Base-by-base conservation (phyloP, 345 rosid genomes). In the Aquilaria yunnanensis region DNA sequence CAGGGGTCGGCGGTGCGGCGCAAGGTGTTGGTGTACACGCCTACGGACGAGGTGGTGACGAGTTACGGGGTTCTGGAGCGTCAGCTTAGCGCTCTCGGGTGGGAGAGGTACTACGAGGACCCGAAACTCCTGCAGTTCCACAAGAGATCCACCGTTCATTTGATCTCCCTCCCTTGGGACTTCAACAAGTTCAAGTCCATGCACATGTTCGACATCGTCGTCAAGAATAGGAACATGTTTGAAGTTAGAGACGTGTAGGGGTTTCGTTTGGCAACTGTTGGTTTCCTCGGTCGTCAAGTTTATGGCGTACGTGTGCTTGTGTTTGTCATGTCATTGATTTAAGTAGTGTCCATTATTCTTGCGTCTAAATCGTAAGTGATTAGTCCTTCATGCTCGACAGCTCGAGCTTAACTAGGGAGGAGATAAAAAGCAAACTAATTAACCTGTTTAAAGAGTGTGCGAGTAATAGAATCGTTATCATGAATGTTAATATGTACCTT, bases 171-270 rank as follows among this genome's bases (percentile, higher is more conserved):
- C 66, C 96, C 97, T 3, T 76, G 32, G 51, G 91, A 88, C 71
- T 91, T 88, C 63, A 69, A 14, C 77, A 83, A 59, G 78, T 79
- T 91, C 80, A 86, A 80, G 66, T 62, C 87, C 75, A 68, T 80
- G 72, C 92, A 91, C 71, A 91, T 91, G 97, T 88, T 71, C 58
- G 96, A 91, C 60, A 88, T 91, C 69, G 91, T 91, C 49, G 88
- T 88, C 60, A 86, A 91, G 61, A 88, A 84, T 62, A 88, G 85
- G 10, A 80, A 81, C 72, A 32, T 76, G 67, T 91, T 91, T 49
- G 78, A 88, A 69, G 96, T 91, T 10, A 78, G 83, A 54, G 87
- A 86, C 14, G 64, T 74, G 77, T 83, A 79, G 51, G 5, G 8
- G 43, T 37, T 37, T 4, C 43, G 43, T 37, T 37, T 5, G 43